Percentiles rank a stretch among this genome's conserved stretches.
Conservation (phyloP, 331 rosid species). For the Rosa hybrid region DNA sequence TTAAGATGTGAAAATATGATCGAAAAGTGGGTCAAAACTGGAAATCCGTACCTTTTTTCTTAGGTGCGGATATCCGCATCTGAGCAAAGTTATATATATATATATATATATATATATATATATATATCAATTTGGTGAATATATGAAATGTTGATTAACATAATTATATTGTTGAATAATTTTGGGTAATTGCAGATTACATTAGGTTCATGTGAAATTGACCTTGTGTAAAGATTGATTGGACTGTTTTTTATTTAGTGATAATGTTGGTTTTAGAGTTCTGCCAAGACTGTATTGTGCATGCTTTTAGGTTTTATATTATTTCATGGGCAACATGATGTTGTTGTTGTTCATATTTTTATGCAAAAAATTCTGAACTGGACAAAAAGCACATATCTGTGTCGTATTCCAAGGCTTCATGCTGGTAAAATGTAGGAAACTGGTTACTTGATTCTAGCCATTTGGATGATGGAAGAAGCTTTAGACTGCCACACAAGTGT, state of each 20-base stretch:
- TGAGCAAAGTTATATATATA: too few species aligned
- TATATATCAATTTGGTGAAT: background rate
- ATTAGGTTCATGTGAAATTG: background rate
- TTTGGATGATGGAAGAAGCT: background rate
- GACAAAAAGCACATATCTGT: background rate
- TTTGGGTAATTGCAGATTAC: background rate
- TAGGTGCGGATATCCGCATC: too few species aligned
- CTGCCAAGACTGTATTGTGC: background rate
- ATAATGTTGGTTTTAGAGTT: background rate
- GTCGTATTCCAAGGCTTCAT: background rate
- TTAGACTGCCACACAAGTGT: background rate
- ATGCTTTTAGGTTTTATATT: background rate
- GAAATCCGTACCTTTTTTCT: too few species aligned
- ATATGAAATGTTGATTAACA: background rate
- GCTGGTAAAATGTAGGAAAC: background rate
- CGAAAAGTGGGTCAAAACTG: too few species aligned
- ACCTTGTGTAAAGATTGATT: background rate
- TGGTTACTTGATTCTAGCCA: background rate
- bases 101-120: too few species aligned
- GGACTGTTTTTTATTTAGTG: background rate
- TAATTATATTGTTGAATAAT: background rate
- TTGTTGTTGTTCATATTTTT: background rate
- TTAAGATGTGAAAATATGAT: too few species aligned
- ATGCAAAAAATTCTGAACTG: background rate
- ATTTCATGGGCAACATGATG: background rate